Base-by-base conservation (phyloP, 371 early-diverging fungal genomes). In the Chytridiales sp. region DNA sequence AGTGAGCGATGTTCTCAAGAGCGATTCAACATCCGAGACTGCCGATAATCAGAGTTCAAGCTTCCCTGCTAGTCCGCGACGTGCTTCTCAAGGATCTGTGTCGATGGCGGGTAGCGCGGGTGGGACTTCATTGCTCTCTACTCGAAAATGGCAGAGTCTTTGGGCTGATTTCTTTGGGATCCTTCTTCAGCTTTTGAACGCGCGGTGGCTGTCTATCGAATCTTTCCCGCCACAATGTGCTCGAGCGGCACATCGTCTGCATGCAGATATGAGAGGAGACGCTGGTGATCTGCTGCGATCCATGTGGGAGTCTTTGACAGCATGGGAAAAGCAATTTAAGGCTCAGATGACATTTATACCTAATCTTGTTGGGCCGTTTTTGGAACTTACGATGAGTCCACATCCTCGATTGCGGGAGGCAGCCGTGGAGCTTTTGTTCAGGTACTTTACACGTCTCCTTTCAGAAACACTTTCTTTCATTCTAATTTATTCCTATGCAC, bases 81-180 rank as follows among this genome's bases (percentile, higher is more conserved):
- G 19, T 1, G 42, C 46, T 17, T 22, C 46, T 2, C 15, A 22
- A 6, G 53, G 49, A 30, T 30, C 26, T 1, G 42, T 59, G 19
- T 36, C 59, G 2, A 31, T 0, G 4, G 38, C 31, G 3, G n/a
- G 39, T n/a, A n/a, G 39, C n/a, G n/a, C n/a, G n/a, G n/a, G n/a
- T n/a, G n/a, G n/a, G n/a, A n/a, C n/a, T n/a, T n/a, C n/a, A n/a
- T 11, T 11, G 24, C 34, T 47, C 4, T 41, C 47, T 9, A 32
- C 41, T 24, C 31, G 57, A 35, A 41, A 47, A 19, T 22, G 39
- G 11, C 61, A 72, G 40, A 17, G 72, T 46, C 50, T 87, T 5
- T 87, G 88, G 88, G 61, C 70, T 8, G 73, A 81, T 17, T 85
- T 74, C 49, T 85, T 85, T 59, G 66, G 71, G 8, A 74, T 75